Evolutionary conservation across 495 filamentous ascomycete species (phyloP).

Genomic region (Talaromyces proteolyticus): DNA sequence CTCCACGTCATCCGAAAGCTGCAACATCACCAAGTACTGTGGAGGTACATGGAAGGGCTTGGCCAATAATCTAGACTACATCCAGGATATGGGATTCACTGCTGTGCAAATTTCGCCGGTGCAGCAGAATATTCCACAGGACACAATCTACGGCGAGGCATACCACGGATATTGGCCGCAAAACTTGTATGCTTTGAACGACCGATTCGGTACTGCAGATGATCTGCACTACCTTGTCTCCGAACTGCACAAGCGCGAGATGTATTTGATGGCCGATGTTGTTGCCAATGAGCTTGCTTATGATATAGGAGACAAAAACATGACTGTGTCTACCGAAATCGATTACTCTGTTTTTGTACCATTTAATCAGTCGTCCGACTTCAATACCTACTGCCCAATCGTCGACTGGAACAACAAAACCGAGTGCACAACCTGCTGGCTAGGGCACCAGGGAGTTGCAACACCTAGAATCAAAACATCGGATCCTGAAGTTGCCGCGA

Average conservation of each 20-base stretch:
- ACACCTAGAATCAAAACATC: slow-evolving; percentile 61
- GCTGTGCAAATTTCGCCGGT: slow-evolving; percentile 72
- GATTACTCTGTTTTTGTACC: slow-evolving; percentile 52
- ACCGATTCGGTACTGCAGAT: slow-evolving; percentile 16
- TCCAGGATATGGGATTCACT: slow-evolving; percentile 66
- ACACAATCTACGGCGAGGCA: slow-evolving; percentile 41
- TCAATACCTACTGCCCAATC: slow-evolving; percentile 54
- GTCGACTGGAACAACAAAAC: slow-evolving; percentile 23
- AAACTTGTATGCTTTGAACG: slow-evolving; percentile 18
- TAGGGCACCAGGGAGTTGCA: slow-evolving; percentile 47
- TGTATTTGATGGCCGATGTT: slow-evolving; percentile 64
- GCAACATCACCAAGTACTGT: slow-evolving; percentile 53
- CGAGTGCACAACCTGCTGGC: slow-evolving; percentile 44
- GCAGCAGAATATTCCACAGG: slow-evolving; percentile 46
- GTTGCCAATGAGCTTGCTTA: slow-evolving; percentile 65
- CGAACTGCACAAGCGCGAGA: slow-evolving; percentile 18
- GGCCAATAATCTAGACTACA: slow-evolving; percentile 39
- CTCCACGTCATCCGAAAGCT: slow-evolving; percentile 44
- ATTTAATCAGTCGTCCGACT: slow-evolving; percentile 54
- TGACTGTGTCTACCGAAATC: slow-evolving; percentile 19
- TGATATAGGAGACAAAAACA: slow-evolving; percentile 29
- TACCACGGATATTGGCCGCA: slow-evolving; percentile 24
- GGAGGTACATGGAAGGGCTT: slow-evolving; percentile 65
- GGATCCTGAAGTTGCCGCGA: slow-evolving; percentile 38
- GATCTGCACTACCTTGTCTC: slow-evolving; percentile 15